A percentile compares a stretch with the other conserved stretches of the same genome.
Conservation (phyloP, 2,329 filamentous ascomycete species). For the Verticillium alfalfae region DNA sequence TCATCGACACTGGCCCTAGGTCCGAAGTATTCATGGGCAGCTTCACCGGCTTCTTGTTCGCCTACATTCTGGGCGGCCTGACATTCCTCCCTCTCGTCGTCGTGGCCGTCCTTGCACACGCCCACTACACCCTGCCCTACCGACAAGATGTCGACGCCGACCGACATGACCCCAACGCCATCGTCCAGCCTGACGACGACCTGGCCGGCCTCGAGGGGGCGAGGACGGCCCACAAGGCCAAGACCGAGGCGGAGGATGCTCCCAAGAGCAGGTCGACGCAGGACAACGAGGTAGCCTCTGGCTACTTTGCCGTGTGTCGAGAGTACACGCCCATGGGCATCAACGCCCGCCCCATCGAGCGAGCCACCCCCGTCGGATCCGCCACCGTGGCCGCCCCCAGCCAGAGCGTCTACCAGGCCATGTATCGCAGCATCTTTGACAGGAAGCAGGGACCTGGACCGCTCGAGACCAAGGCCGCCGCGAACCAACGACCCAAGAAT, state of each 20-base stretch:
- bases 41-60: slow-evolving; percentile 57
- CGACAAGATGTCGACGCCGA: slow-evolving; percentile 22
- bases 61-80: slow-evolving; percentile 81
- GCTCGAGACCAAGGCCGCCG: slow-evolving; percentile 39
- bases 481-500: slow-evolving; percentile 51
- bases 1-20: background rate
- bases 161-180: slow-evolving; percentile 27
- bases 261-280: slow-evolving; percentile 32
- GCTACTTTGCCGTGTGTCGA: slow-evolving; percentile 91
- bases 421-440: slow-evolving; percentile 96
- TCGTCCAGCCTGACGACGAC: slow-evolving; percentile 60
- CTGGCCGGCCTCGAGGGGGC: slow-evolving; percentile 56
- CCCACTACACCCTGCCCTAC: slow-evolving; percentile 62
- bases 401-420: slow-evolving; percentile 93
- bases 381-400: slow-evolving; percentile 71
- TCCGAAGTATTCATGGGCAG: slow-evolving; percentile 35
- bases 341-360: slow-evolving; percentile 87
- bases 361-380: slow-evolving; percentile 73
- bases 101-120: slow-evolving; percentile 54
- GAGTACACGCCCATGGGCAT: slow-evolving; percentile 89
- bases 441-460: slow-evolving; percentile 52
- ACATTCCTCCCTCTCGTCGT: slow-evolving; percentile 78
- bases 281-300: slow-evolving; percentile 75
- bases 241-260: slow-evolving; percentile 26
- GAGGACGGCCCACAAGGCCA: slow-evolving; percentile 50